Conservation (phyloP, 108 stramenopile genomes). For the Discostella pseudostelligera region DNA sequence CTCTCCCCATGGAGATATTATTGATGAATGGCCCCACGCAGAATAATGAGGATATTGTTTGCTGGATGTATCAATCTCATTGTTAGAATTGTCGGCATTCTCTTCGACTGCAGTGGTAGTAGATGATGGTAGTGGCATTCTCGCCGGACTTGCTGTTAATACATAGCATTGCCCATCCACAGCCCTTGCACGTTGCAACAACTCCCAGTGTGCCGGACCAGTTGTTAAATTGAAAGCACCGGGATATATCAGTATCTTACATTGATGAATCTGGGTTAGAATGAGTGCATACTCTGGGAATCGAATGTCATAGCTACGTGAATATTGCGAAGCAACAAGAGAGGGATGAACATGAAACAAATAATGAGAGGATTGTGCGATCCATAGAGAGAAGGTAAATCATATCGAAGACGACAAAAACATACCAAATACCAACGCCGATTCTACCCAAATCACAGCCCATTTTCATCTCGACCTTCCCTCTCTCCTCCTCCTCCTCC, state of each 20-base stretch:
- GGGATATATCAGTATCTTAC: conserved; percentile 85
- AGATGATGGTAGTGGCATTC: conserved; percentile 50
- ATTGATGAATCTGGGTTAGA: conserved; percentile 73
- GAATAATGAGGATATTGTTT: conserved; percentile 89
- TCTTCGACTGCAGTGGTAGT: conserved; percentile 16
- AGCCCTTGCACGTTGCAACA: conserved; percentile 95
- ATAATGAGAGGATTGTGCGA: not conserved
- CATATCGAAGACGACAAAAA: too few relatives aligned
- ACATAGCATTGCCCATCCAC: conserved; percentile 97
- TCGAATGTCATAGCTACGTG: conserved; percentile 92
- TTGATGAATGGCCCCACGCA: conserved; percentile 99
- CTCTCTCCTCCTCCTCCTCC: conserved; percentile 20
- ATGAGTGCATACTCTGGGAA: conserved; percentile 97
- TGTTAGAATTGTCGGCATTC: too few relatives aligned
- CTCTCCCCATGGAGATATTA: conserved; percentile 96
- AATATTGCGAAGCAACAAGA: not conserved
- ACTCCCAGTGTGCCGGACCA: conserved; percentile 98
- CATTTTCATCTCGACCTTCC: conserved; percentile 4
- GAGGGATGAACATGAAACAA: not conserved
- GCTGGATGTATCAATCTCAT: not conserved
- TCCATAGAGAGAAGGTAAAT: too few relatives aligned
- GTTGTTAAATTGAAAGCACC: conserved; percentile 99
- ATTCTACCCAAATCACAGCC: conserved; percentile 75
- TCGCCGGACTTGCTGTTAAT: conserved; percentile 92
- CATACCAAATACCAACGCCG: conserved; percentile 95